Evolutionary conservation across 805 yeast genomes (phyloP), one percentile per base, ranked within the genome.

Genomic region (Pichia nanzhaoensis): DNA sequence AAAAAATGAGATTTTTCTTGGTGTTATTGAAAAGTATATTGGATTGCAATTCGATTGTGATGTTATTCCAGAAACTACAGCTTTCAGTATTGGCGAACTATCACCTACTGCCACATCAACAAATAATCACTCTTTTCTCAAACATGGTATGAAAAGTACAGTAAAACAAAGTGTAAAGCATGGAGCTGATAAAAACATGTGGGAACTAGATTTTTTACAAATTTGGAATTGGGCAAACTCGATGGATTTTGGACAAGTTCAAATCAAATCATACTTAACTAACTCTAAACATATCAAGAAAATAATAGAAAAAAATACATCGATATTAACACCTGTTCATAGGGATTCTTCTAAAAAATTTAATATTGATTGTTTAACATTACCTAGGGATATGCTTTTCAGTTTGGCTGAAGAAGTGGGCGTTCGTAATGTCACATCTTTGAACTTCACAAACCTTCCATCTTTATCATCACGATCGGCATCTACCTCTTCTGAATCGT

Each of bases 11-110:
- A 28, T 46, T 3, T 46, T 46, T 27, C 35, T 46, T 27, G 49
- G 49, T 3, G 9, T 21, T 7, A 34, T 46, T 18, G 39, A 34
- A 21, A 42, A 46, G 20, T 46, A 46, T 32, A 18, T 46, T 10
- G 49, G 49, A 18, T 32, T 46, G 2, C 3, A 16, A 18, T 39
- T 38, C 31, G 49, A 46, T 35, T 42, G 44, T 14, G 46, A 46
- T 43, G 17, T 46, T 5, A 14, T 27, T 14, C 34, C 39, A 18
- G 20, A n/a, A 10, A n/a, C 10, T 16, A 14, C n/a, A 10, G 5
- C 27, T 9, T 27, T 27, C 19, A 21, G 10, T 28, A 30, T 24
- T 9, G 22, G 22, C 10, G 28, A 30, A 9, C 33, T 13, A 5
- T 13, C 24, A 39, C 13, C 21, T 12, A 8, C 20, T 21, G 13